These are phyloP conservation scores for Pelagophyceae sp. DNA, from an alignment of 352 stramenopile genomes.

Conservation along the genomic window DNA sequence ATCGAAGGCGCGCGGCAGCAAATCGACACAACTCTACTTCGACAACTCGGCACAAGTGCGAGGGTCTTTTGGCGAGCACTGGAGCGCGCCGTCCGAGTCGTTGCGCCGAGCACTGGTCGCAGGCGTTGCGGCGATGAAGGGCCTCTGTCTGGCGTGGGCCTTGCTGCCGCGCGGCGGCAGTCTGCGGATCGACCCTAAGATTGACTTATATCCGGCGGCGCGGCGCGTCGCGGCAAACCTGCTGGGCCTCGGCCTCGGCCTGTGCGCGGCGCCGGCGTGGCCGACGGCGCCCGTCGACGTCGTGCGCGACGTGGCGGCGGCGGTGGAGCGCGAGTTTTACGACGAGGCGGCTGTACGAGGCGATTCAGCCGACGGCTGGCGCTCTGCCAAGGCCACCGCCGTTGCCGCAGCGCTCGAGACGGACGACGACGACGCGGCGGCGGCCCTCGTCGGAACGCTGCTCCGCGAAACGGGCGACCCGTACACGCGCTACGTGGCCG, in stretches of 20 bases:
- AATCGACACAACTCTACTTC: too few species aligned
- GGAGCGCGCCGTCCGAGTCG: background rate
- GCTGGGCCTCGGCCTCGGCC: too few species aligned
- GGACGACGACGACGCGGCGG: background rate
- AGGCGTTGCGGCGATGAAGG: too few species aligned
- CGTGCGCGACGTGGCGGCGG: background rate
- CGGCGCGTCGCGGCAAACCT: too few species aligned
- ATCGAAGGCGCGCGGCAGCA: too few species aligned
- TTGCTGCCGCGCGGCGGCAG: too few species aligned
- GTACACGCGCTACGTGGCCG: conserved; percentile 5
- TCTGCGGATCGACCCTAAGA: too few species aligned
- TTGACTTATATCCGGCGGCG: too few species aligned
- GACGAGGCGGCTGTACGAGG: background rate
- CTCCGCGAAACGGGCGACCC: background rate
- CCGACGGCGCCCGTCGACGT: background rate
- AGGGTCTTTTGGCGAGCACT: background rate
- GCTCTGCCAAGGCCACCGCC: background rate
- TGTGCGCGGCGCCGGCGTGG: too few species aligned
- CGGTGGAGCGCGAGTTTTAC: conserved; percentile 7
- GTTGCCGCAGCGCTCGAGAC: background rate
- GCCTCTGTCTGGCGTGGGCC: too few species aligned
- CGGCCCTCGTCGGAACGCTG: background rate
- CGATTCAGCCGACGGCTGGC: background rate
- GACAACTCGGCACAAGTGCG: background rate
- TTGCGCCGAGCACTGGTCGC: conserved; percentile 3